Evolutionary conservation across 495 filamentous ascomycete species (phyloP).

Genomic region (Talaromyces nanjingensis): DNA sequence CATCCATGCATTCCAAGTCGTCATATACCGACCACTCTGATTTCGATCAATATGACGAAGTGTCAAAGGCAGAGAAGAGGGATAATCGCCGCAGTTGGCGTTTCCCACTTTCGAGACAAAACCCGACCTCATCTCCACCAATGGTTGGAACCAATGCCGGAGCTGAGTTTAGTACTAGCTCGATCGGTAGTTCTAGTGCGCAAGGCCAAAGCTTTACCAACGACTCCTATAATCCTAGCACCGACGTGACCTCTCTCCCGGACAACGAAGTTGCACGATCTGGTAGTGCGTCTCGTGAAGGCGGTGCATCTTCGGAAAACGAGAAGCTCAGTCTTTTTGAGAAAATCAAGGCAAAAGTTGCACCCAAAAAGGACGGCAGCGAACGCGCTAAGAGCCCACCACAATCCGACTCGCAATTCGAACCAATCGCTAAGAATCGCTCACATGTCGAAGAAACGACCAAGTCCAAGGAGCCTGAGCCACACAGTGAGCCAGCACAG

Average conservation of each 20-base stretch:
- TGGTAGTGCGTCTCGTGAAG: constrained; percentile 19
- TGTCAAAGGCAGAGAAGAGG: constrained; percentile 54
- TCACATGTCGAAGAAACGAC: not conserved
- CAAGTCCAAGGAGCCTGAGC: not conserved
- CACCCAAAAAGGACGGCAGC: constrained; percentile 64
- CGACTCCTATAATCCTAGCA: constrained; percentile 41
- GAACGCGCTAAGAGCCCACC: constrained; percentile 50
- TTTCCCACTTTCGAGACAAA: constrained; percentile 52
- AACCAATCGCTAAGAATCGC: not conserved
- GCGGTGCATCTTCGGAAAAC: constrained; percentile 36
- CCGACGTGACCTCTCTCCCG: constrained; percentile 23
- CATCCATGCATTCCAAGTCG: constrained; percentile 63
- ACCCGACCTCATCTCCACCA: constrained; percentile 40
- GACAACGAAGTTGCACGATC: constrained; percentile 13
- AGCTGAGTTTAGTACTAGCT: constrained; percentile 63
- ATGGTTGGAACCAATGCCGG: constrained; percentile 52
- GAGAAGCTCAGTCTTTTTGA: constrained; percentile 67
- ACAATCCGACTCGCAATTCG: constrained; percentile 18
- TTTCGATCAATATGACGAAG: constrained; percentile 60
- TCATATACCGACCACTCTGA: constrained; percentile 75
- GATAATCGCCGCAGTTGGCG: constrained; percentile 60
- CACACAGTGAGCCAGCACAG: not conserved
- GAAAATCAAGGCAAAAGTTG: constrained; percentile 80
- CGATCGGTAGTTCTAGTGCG: constrained; percentile 52
- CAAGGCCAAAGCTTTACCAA: constrained; percentile 48